Evolutionary conservation across 306 rosid genomes (phyloP).

Genomic region (Luffa aegyptiaca): DNA sequence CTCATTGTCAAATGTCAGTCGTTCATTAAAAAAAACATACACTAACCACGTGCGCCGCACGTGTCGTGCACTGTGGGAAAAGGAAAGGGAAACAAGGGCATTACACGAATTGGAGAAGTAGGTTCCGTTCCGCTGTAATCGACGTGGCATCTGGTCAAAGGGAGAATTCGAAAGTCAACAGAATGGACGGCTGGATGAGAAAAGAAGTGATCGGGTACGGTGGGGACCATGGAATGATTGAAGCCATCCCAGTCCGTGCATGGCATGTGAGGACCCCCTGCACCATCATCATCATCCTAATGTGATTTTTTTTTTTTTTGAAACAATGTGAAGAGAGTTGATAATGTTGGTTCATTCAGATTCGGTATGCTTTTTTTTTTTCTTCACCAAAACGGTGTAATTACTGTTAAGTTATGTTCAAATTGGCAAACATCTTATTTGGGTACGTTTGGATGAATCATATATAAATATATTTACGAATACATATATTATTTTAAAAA

Average conservation of each 20-base stretch:
- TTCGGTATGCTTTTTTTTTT: background rate
- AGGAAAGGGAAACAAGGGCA: background rate
- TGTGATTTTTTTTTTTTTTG: too few relatives aligned
- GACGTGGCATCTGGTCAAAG: background rate
- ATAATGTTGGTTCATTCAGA: background rate
- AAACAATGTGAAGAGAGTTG: background rate
- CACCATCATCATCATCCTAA: background rate
- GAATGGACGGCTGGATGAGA: background rate
- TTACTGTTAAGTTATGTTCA: too few relatives aligned
- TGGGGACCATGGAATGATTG: slow-evolving; percentile 4
- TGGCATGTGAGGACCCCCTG: background rate
- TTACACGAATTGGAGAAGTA: background rate
- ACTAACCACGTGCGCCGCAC: background rate
- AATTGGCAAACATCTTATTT: too few relatives aligned
- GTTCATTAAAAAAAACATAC: background rate
- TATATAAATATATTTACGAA: too few relatives aligned
- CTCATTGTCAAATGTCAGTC: background rate
- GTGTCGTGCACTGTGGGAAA: too few relatives aligned
- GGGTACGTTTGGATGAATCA: too few relatives aligned
- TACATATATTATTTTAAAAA: too few relatives aligned
- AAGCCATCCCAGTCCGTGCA: background rate
- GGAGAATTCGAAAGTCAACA: background rate
- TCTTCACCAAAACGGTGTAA: background rate
- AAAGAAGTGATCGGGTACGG: background rate
- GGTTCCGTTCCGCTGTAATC: background rate